Percentiles rank a stretch among this genome's conserved stretches.
These are phyloP conservation scores for Malus hybrid DNA, from an alignment of 331 rosid genomes.

Conservation along the genomic window DNA sequence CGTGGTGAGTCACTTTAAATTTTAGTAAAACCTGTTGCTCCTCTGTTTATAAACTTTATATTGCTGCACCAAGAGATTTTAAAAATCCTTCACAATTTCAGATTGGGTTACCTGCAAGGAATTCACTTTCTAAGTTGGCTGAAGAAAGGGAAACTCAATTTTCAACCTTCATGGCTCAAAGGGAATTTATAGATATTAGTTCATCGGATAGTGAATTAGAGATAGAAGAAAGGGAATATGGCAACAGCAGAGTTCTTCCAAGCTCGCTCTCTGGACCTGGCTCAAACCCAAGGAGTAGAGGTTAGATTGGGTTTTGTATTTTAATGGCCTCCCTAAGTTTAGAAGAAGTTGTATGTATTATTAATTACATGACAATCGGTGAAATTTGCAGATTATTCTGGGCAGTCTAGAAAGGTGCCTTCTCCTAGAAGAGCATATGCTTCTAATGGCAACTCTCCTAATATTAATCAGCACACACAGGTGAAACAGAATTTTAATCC, in stretches of 20 bases:
- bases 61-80: constrained; percentile 16
- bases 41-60: neutral
- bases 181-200: constrained; percentile 48
- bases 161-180: constrained; percentile 35
- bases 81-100: constrained; percentile 22
- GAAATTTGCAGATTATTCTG: constrained; percentile 45
- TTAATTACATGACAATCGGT: constrained; percentile 1
- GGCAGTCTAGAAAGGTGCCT: constrained; percentile 25
- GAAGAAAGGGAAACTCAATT: constrained; percentile 21
- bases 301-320: constrained; percentile 26
- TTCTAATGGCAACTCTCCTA: constrained; percentile 35
- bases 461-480: constrained; percentile 26
- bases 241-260: constrained; percentile 50
- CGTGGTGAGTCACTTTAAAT: constrained; percentile 26
- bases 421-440: constrained; percentile 41
- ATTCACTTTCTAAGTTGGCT: constrained; percentile 29
- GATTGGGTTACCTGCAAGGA: constrained; percentile 36
- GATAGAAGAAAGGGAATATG: constrained; percentile 24
- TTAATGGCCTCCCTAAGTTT: neutral
- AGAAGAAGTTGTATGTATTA: neutral
- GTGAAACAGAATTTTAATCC: constrained; percentile 19
- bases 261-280: constrained; percentile 37
- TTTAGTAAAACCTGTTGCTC: neutral
- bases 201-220: constrained; percentile 86
- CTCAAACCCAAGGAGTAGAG: constrained; percentile 30